Evolutionary conservation across 1,139 yeast species (phyloP), one percentile per base, ranked within the genome.

Genomic region (Spencermartinsiella ligniputridi): DNA sequence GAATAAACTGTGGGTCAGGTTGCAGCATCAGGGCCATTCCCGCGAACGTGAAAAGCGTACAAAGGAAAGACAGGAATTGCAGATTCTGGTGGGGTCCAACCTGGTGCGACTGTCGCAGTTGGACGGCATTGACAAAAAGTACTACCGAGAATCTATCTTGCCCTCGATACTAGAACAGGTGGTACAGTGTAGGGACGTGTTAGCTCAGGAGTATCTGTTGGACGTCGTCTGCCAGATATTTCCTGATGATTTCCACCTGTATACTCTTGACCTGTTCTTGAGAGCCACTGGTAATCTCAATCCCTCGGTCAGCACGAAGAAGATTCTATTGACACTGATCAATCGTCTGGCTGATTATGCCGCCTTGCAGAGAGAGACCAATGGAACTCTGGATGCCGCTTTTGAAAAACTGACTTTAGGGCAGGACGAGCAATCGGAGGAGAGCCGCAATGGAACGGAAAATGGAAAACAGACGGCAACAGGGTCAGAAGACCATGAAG

Each of bases 1-100:
- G 98, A 92, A 94, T 68, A 92, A 94, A 63, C 71, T 92, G 40
- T 92, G 98, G 98, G 97, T 94, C 1, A 75, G 98, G 44, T 71
- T 89, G 51, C 97, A 92, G 67, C 96, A 90, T 61, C 96, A 89
- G 63, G 98, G 98, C 1, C 96, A 89, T 53, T 79, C 94, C 1
- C 76, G 87, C 29, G 96, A 92, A 56, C 75, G 90, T 37, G 81
- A 75, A 40, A 76, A 83, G 61, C 74, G 97, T 44, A 78, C 75
- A 24, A 75, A 74, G 49, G 98, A 94, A 65, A 75, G 98, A 15
- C 82, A 82, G 56, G 32, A 94, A 64, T 74, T 92, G 53, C 92
- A 87, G 66, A 88, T 92, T 47, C 74, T 94, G 45, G 95, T 92
- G 37, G 98, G 98, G 1, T 83, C 95, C 16, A 94, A 90, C 62